Percentiles rank a stretch among this genome's conserved stretches.
phyloP scores from a whole-genome alignment of 331 rosid genomes.

The Pyrus hybrid region DNA sequence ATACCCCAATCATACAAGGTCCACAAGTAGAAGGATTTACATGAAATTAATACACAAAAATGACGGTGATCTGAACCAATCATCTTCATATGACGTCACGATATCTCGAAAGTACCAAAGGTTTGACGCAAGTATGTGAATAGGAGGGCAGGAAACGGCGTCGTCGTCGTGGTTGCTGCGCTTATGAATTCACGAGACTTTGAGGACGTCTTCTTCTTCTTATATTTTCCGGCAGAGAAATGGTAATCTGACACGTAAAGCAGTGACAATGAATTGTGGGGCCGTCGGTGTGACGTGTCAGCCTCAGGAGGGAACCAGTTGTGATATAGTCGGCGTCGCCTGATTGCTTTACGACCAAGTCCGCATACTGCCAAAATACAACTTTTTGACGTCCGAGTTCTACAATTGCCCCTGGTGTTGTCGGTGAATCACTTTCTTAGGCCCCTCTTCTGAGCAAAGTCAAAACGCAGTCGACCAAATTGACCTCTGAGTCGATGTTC shows the following conservation, averaged over 20 bases:
- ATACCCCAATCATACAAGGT: too few relatives aligned
- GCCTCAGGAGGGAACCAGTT: neutral
- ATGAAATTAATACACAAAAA: too few relatives aligned
- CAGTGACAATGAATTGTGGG: neutral
- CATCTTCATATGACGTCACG: neutral
- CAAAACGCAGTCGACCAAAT: neutral
- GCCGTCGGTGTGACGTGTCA: neutral
- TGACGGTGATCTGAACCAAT: too few relatives aligned
- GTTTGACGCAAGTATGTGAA: neutral
- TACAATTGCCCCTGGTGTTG: neutral
- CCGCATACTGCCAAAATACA: constrained; percentile 38
- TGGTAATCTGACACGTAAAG: neutral
- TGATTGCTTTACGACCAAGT: constrained; percentile 8
- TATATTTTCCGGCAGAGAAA: neutral
- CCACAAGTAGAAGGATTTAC: too few relatives aligned
- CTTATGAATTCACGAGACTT: neutral
- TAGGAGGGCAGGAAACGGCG: neutral
- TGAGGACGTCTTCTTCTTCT: neutral
- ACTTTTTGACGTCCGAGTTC: constrained; percentile 31
- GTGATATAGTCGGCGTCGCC: constrained; percentile 24
- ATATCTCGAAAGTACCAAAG: neutral
- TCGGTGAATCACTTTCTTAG: neutral
- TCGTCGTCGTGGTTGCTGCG: neutral
- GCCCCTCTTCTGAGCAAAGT: too few relatives aligned
- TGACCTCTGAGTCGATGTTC: neutral